phyloP scores from a whole-genome alignment of 192 early-diverging fungal genomes.

The Diversispora epigaea region DNA sequence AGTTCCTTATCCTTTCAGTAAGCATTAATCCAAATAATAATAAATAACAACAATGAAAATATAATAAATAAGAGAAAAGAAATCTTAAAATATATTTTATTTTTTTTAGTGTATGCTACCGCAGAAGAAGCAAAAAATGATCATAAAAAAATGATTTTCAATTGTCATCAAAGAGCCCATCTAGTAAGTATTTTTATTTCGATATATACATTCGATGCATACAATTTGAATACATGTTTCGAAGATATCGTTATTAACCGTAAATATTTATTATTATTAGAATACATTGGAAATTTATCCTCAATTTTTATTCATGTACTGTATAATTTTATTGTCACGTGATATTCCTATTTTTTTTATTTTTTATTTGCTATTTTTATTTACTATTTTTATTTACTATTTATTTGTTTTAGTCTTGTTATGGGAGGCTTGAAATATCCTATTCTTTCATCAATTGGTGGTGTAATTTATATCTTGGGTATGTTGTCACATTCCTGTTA shows the following conservation, averaged over 20 bases:
- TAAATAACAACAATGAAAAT: too few relatives aligned
- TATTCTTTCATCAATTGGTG: constrained; percentile 52
- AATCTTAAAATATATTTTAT: not conserved
- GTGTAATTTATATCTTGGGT: constrained; percentile 51
- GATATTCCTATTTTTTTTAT: too few relatives aligned
- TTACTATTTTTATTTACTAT: not conserved
- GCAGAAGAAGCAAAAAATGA: constrained; percentile 56
- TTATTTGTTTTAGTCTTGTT: not conserved
- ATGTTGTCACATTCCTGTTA: constrained; percentile 55
- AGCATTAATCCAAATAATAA: constrained; percentile 24
- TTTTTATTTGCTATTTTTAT: not conserved
- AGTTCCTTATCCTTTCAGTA: constrained; percentile 67
- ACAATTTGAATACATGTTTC: too few relatives aligned
- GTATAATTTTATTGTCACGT: not conserved
- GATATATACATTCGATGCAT: too few relatives aligned
- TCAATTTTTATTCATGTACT: constrained; percentile 39
- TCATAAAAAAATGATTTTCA: constrained; percentile 65
- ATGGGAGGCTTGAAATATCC: constrained; percentile 27
- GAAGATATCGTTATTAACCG: too few relatives aligned
- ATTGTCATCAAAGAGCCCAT: constrained; percentile 64
- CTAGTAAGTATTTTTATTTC: constrained; percentile 26
- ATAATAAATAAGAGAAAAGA: not conserved
- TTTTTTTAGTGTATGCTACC: constrained; percentile 51
- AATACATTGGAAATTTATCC: constrained; percentile 68
- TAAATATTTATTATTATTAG: constrained; percentile 27